phyloP scores from a whole-genome alignment of 192 early-diverging fungal species.

The Polychytrium aggregatum region DNA sequence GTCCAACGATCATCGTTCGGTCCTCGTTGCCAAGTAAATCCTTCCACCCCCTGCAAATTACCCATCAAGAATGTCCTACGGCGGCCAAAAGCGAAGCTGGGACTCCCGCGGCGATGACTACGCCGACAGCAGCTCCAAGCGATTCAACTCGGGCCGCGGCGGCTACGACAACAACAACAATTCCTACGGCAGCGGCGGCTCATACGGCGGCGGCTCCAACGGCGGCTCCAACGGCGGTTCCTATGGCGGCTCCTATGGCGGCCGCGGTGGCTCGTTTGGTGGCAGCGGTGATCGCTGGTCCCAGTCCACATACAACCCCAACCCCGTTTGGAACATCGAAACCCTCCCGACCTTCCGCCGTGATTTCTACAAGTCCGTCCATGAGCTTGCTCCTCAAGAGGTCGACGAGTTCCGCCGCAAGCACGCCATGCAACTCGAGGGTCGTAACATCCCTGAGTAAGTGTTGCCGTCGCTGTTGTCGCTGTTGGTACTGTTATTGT shows the following conservation, averaged over 20 bases:
- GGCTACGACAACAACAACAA: too few relatives aligned
- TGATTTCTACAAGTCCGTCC: slow-evolving; percentile 32
- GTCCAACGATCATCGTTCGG: too few relatives aligned
- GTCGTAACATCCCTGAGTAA: slow-evolving; percentile 35
- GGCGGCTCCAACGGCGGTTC: slow-evolving; percentile 8
- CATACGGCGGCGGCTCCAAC: too few relatives aligned
- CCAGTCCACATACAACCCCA: slow-evolving; percentile 22
- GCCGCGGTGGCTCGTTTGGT: slow-evolving; percentile 11
- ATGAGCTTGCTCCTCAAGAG: slow-evolving; percentile 17
- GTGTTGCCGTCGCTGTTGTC: slow-evolving; percentile 1
- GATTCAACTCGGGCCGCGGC: too few relatives aligned
- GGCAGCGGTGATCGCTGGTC: slow-evolving; percentile 7
- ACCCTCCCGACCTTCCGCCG: slow-evolving; percentile 32
- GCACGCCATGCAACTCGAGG: slow-evolving; percentile 51
- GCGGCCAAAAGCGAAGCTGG: too few relatives aligned
- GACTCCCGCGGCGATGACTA: too few relatives aligned
- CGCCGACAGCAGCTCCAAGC: too few relatives aligned
- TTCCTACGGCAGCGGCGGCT: too few relatives aligned
- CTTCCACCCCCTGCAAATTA: too few relatives aligned
- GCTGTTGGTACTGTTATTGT: not conserved
- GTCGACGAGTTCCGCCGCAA: slow-evolving; percentile 40
- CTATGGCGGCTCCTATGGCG: slow-evolving; percentile 10
- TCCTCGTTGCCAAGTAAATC: too few relatives aligned
- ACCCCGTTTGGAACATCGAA: slow-evolving; percentile 18
- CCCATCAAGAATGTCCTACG: too few relatives aligned